Percentiles rank a stretch among this genome's conserved stretches.
Conservation (phyloP, 148 eudicot genomes). For the Agrostemma githago region DNA sequence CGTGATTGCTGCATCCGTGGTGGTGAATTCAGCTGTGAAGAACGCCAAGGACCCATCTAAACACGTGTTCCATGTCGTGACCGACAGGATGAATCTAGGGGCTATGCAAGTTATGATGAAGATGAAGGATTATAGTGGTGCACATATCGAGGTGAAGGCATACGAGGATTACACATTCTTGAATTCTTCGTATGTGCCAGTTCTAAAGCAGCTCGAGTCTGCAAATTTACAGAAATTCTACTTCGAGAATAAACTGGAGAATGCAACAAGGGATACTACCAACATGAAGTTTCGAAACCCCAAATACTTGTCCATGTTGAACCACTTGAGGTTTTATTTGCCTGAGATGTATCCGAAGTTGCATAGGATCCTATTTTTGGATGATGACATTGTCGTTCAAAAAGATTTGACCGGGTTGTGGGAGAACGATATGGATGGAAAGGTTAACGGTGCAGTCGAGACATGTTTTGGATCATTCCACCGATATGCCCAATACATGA, state of each 20-base stretch:
- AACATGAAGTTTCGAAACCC: conserved; percentile 95
- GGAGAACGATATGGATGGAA: conserved; percentile 92
- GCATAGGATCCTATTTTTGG: conserved; percentile 78
- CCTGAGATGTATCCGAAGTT: conserved; percentile 82
- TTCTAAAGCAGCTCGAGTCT: conserved; percentile 78
- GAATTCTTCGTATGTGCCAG: conserved; percentile 85
- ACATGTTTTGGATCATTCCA: conserved; percentile 93
- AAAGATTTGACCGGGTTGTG: conserved; percentile 83
- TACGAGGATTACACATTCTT: conserved; percentile 79
- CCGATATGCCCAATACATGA: conserved; percentile 88
- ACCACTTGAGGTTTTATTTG: conserved; percentile 80
- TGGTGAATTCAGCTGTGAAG: conserved; percentile 66
- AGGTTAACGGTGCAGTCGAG: conserved; percentile 90
- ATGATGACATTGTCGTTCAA: conserved; percentile 88
- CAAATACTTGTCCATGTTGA: conserved; percentile 76
- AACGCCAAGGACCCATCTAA: conserved; percentile 46
- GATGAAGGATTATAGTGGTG: conserved; percentile 78
- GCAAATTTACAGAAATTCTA: conserved; percentile 75
- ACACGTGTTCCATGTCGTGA: conserved; percentile 87
- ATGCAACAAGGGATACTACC: conserved; percentile 77
- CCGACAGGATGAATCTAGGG: conserved; percentile 88
- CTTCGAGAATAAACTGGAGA: conserved; percentile 82
- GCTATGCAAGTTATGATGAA: conserved; percentile 95
- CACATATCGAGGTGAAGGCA: conserved; percentile 81
- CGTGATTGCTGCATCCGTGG: conserved; percentile 80